Base-by-base conservation (phyloP, 2,329 filamentous ascomycete species). In the Microsporum canis region DNA sequence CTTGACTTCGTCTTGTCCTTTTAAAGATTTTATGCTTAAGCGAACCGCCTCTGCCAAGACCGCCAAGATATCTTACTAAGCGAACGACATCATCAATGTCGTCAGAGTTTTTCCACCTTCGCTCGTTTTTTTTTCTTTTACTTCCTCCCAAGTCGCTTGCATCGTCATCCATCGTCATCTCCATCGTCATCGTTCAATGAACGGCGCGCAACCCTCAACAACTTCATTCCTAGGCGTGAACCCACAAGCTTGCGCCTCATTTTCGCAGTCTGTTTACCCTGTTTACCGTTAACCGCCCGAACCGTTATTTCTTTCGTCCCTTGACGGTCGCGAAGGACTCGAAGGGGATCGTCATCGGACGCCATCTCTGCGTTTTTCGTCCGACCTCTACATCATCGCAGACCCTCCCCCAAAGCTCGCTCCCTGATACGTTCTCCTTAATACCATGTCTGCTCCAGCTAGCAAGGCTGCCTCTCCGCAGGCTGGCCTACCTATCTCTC, bases 401-500 rank as follows among this genome's bases (percentile, higher is more conserved):
- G 17, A 23, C 17, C 17, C 59, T 59, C 61, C 63, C 56, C 61
- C 41, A 49, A 36, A 12, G 5, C 51, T 55, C 33, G 29, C 51
- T 31, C 33, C 39, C 29, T 38, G 17, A 23, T 23, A 23, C 41
- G 45, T 39, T 51, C 23, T 59, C 56, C 57, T 47, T 49, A 60
- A 60, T 59, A 58, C 41, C 17, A 76, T 76, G 74, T 75, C 75
- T 68, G 72, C 74, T 66, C 71, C 71, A 51, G 72, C 76, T 63
- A 72, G 72, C 65, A 67, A 71, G 60, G 70, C 71, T 60, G 68
- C 68, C 57, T 71, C 75, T 56, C 70, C 71, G 58, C 65, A 68
- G 66, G 59, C 65, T 66, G 64, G 56, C 63, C 67, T 68, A 65
- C 65, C 70, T 58, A 67, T 62, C 57, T 68, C 65, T 63, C 70